A percentile compares a stretch with the other conserved stretches of the same genome.
phyloP scores from a whole-genome alignment of 805 yeast genomes.

The Hanseniaspora pseudoguilliermondii region DNA sequence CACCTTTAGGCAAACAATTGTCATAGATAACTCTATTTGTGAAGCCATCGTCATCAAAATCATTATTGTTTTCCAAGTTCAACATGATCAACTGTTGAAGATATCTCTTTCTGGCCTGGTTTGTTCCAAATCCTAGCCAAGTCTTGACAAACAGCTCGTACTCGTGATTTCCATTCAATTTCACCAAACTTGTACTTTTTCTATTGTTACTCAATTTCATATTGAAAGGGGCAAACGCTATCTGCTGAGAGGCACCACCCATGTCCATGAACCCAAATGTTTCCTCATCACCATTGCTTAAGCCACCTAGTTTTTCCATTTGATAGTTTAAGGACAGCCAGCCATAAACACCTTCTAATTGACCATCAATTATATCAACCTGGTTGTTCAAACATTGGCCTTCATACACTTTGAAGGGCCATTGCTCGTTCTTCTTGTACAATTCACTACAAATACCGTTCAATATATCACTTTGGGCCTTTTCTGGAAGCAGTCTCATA shows the following conservation, averaged over 20 bases:
- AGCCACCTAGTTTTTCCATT: slow-evolving; percentile 44
- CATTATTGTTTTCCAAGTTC: slow-evolving; percentile 38
- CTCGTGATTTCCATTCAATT: slow-evolving; percentile 48
- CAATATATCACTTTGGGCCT: slow-evolving; percentile 42
- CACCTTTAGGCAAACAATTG: slow-evolving; percentile 70
- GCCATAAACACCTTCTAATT: slow-evolving; percentile 87
- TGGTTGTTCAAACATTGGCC: slow-evolving; percentile 51
- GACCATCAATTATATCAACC: slow-evolving; percentile 83
- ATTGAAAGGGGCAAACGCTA: slow-evolving; percentile 72
- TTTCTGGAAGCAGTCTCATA: slow-evolving; percentile 61
- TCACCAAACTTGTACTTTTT: slow-evolving; percentile 60
- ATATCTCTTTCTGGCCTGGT: slow-evolving; percentile 73
- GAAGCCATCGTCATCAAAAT: slow-evolving; percentile 35
- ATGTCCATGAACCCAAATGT: slow-evolving; percentile 93
- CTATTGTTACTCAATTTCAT: slow-evolving; percentile 51
- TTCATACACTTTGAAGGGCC: slow-evolving; percentile 30
- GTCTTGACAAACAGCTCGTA: slow-evolving; percentile 76
- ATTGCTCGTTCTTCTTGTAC: slow-evolving; percentile 4
- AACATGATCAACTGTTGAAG: slow-evolving; percentile 42
- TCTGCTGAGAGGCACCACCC: slow-evolving; percentile 98
- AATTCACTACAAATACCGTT: slow-evolving; percentile 40
- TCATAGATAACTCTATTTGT: slow-evolving; percentile 36
- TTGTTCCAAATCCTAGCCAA: slow-evolving; percentile 97
- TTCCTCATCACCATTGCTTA: slow-evolving; percentile 15
- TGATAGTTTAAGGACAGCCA: slow-evolving; percentile 88